Evolutionary conservation across 306 rosid species (phyloP).

Genomic region (Echinosophora koreensis): DNA sequence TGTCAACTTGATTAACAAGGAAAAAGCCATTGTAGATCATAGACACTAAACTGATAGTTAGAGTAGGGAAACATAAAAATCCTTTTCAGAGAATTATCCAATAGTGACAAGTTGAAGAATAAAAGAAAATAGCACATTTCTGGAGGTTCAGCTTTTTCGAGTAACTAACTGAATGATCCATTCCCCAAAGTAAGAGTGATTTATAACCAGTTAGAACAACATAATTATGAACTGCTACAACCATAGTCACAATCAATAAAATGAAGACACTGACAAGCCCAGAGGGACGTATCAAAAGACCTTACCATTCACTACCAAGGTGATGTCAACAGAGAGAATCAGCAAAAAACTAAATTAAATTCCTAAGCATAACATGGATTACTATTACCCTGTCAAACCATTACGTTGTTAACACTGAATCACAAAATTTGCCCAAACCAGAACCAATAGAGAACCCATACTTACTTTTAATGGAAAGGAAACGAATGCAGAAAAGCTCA

Average conservation of each 20-base stretch:
- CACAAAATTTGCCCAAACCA: too few relatives aligned
- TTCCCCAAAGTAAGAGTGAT: neutral
- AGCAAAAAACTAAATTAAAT: neutral
- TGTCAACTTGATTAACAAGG: conserved; percentile 25
- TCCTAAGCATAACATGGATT: neutral
- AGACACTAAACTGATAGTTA: conserved; percentile 9
- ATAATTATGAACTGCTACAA: neutral
- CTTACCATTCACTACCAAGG: neutral
- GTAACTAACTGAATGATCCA: neutral
- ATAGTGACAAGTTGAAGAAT: too few relatives aligned
- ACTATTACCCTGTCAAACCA: neutral
- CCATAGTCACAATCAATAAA: neutral
- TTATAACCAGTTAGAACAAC: neutral
- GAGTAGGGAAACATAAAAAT: conserved; percentile 18
- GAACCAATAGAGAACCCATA: too few relatives aligned
- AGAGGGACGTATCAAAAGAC: neutral
- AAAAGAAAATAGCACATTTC: too few relatives aligned
- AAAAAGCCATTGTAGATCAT: conserved; percentile 5
- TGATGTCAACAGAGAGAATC: too few relatives aligned
- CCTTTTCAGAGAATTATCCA: neutral
- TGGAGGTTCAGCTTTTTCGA: neutral
- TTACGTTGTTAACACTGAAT: too few relatives aligned
- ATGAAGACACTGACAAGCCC: neutral
- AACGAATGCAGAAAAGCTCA: too few relatives aligned
- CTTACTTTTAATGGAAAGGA: too few relatives aligned